Conservation (phyloP, 1,139 yeast species). For the Taphrina confusa region DNA sequence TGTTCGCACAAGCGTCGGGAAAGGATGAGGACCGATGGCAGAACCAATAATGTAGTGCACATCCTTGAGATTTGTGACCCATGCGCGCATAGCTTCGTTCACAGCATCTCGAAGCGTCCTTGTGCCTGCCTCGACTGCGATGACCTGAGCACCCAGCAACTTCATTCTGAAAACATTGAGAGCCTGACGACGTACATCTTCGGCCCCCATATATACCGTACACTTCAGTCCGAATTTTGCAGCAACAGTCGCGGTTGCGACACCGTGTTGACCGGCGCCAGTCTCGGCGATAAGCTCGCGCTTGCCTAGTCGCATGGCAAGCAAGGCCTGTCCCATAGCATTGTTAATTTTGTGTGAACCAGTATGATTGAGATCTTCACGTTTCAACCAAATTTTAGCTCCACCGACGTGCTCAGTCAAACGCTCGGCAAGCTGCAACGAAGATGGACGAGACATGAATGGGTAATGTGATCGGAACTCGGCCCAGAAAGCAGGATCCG, state of each 20-base stretch:
- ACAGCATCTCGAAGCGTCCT: constrained; percentile 96
- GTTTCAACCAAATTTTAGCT: constrained; percentile 94
- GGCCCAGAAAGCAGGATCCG: constrained; percentile 89
- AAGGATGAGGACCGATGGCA: constrained; percentile 99
- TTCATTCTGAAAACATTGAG: constrained; percentile 96
- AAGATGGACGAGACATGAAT: constrained; percentile 95
- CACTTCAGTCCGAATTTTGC: constrained; percentile 96
- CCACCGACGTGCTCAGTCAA: constrained; percentile 90
- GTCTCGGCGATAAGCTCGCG: constrained; percentile 93
- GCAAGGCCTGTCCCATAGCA: constrained; percentile 88
- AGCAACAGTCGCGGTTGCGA: constrained; percentile 98
- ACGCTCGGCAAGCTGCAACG: constrained; percentile 86
- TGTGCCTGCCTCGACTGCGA: constrained; percentile 92
- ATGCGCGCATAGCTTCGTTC: constrained; percentile 89
- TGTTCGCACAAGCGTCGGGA: constrained; percentile 95
- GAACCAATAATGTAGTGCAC: constrained; percentile 97
- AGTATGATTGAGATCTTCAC: constrained; percentile 97
- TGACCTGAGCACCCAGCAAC: constrained; percentile 90
- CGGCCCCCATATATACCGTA: constrained; percentile 99
- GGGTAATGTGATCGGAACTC: constrained; percentile 80
- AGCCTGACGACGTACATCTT: constrained; percentile 98
- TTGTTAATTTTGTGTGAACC: constrained; percentile 97
- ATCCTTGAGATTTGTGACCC: constrained; percentile 84
- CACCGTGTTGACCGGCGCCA: constrained; percentile 99
- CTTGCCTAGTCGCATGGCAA: constrained; percentile 92